A percentile compares a stretch with the other conserved stretches of the same genome.
phyloP scores from a whole-genome alignment of 345 rosid genomes.

The Jatropha curcas region DNA sequence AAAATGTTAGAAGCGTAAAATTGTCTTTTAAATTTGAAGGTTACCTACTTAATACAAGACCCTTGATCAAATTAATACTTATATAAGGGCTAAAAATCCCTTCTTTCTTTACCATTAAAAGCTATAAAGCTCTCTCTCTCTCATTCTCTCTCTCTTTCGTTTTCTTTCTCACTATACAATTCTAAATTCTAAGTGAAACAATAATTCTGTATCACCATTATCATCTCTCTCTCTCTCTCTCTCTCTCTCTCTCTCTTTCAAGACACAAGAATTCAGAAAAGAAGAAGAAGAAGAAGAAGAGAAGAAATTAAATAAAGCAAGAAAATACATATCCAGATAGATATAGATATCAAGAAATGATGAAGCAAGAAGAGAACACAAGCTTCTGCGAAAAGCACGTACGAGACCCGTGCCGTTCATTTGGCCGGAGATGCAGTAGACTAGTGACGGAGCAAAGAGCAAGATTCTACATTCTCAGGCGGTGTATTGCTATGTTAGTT shows the following conservation, averaged over 20 bases:
- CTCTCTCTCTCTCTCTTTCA: neutral
- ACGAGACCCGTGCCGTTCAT: conserved; percentile 39
- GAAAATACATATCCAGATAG: neutral
- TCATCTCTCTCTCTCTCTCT: neutral
- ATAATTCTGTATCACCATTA: neutral
- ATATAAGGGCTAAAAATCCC: conserved; percentile 34
- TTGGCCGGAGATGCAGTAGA: conserved; percentile 43
- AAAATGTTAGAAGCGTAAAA: neutral
- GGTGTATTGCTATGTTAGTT: conserved; percentile 58
- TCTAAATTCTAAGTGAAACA: neutral
- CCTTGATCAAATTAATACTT: conserved; percentile 18
- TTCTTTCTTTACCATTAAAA: conserved; percentile 19
- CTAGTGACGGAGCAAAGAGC: conserved; percentile 58
- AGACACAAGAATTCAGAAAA: neutral
- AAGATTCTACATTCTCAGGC: conserved; percentile 59
- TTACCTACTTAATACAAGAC: neutral
- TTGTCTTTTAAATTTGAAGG: conserved; percentile 15
- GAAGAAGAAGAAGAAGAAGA: neutral
- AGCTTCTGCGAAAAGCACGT: conserved; percentile 33
- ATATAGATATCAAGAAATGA: neutral
- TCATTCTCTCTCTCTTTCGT: neutral
- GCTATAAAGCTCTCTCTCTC: conserved; percentile 13
- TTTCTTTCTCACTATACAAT: too few species aligned
- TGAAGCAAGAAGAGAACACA: conserved; percentile 33
- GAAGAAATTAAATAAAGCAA: neutral